Evolutionary conservation across 257 asterid species (phyloP), one percentile per base, ranked within the genome.

Genomic region (Solanum chmielewskii): DNA sequence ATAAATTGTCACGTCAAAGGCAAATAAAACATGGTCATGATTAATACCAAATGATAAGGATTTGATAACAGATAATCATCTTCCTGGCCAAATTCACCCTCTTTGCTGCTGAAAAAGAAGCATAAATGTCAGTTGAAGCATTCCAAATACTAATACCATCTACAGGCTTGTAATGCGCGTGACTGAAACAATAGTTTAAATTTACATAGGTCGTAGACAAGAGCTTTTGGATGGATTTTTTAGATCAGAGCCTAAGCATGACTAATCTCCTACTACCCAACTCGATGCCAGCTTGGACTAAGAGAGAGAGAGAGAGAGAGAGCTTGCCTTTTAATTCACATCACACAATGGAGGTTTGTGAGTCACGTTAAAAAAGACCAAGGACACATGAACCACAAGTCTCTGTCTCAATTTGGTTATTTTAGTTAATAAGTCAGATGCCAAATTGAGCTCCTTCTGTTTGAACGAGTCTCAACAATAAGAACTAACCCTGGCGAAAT

Each of bases 31-130:
- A 86, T 78, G 70, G 88, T 60, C 70, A 56, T 33, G 80, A 90
- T 12, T 83, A 83, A 92, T 94, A 97, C 99, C 98, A 95, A 88
- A 96, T 97, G 99, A 92, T 97, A 97, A 7, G 99, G 99, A 89
- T 95, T 97, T 83, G 98, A 94, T 76, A 96, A 86, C 77, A 97
- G 90, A 92, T 94, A 94, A 88, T 95, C 99, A 87, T 94, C 98
- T 91, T 95, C 98, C 90, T 90, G 95, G 84, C 97, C 94, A 83
- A 94, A 90, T 87, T 94, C 98, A 25, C 94, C 93, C 90, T 95
- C 99, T 92, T 95, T 97, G 90, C 96, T 97, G 87, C 99, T 97
- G 95, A 92, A 93, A 84, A 90, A 80, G 74, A 41, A 88, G 89
- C 71, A 31, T 49, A 78, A 27, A 15, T 49, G 62, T 91, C 73